Conservation (phyloP, 345 rosid genomes). For the Kernera saxatilis region DNA sequence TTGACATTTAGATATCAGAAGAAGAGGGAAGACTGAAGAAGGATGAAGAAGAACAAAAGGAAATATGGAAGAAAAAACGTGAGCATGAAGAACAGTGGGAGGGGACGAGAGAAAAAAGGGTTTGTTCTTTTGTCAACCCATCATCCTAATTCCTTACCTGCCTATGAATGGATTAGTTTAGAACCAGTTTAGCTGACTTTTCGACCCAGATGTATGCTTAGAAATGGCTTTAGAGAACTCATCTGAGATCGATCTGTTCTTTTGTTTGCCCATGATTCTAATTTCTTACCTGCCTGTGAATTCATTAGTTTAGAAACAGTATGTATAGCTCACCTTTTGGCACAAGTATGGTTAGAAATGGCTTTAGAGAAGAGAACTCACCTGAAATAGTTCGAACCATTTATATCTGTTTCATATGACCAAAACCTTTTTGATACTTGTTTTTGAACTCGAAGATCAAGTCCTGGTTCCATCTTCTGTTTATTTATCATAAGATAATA, state of each 20-base stretch:
- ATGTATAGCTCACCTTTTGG: background rate
- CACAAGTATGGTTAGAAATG: background rate
- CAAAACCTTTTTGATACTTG: background rate
- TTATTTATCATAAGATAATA: background rate
- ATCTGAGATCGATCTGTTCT: background rate
- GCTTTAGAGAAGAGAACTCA: background rate
- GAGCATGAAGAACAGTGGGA: slow-evolving; percentile 99
- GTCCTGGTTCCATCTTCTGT: background rate
- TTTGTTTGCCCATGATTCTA: background rate
- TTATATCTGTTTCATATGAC: background rate
- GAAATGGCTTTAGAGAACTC: background rate
- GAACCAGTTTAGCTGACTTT: background rate
- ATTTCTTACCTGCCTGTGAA: background rate
- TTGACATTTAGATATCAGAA: slow-evolving; percentile 69
- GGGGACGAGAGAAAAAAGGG: slow-evolving; percentile 95
- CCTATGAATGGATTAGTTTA: background rate
- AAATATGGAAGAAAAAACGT: slow-evolving; percentile 94
- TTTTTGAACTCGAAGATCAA: background rate
- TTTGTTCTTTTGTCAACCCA: slow-evolving; percentile 23
- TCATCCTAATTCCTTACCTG: background rate
- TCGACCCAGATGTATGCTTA: background rate
- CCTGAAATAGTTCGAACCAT: background rate
- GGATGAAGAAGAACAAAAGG: slow-evolving; percentile 96
- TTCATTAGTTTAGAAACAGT: background rate
- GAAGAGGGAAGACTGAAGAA: slow-evolving; percentile 98